Evolutionary conservation across 106 monocot species (phyloP).

Genomic region (Ottelia alismoides): DNA sequence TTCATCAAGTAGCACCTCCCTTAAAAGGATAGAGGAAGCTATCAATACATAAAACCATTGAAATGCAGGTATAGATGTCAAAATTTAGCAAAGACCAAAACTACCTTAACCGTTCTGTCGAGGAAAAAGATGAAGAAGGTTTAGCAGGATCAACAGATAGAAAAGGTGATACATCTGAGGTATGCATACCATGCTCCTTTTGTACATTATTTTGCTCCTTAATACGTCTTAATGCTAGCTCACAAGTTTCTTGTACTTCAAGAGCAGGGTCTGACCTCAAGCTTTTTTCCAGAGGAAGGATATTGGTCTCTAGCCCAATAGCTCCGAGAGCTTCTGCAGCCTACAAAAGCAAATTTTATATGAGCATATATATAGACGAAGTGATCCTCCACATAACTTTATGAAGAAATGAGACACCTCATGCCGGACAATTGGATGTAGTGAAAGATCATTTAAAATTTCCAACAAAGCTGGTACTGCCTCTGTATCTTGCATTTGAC

Average conservation of each 20-base stretch:
- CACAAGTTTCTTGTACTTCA: conserved; percentile 98
- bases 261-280: conserved; percentile 65
- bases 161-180: conserved; percentile 38
- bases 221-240: conserved; percentile 82
- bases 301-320: conserved; percentile 46
- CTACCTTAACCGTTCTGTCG: conserved; percentile 75
- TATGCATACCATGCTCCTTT: conserved; percentile 10
- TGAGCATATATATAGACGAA: background rate
- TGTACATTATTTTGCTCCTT: conserved; percentile 33
- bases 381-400: background rate
- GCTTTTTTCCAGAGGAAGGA: conserved; percentile 48
- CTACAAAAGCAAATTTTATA: conserved; percentile 19
- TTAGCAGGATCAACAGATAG: conserved; percentile 89
- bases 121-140: conserved; percentile 45
- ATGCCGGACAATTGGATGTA: conserved; percentile 97
- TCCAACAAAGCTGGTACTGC: conserved; percentile 72
- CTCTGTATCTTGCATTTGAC: conserved; percentile 93
- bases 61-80: background rate
- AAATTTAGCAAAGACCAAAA: background rate
- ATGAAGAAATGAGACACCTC: conserved; percentile 36
- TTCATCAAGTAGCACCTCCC: conserved; percentile 83
- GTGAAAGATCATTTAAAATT: conserved; percentile 73
- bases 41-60: conserved; percentile 2
- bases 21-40: conserved; percentile 14
- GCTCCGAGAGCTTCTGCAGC: conserved; percentile 99